These are phyloP conservation scores for Pleurotus tuoliensis DNA, from an alignment of 768 basidiomycete genomes.

Conservation along the genomic window DNA sequence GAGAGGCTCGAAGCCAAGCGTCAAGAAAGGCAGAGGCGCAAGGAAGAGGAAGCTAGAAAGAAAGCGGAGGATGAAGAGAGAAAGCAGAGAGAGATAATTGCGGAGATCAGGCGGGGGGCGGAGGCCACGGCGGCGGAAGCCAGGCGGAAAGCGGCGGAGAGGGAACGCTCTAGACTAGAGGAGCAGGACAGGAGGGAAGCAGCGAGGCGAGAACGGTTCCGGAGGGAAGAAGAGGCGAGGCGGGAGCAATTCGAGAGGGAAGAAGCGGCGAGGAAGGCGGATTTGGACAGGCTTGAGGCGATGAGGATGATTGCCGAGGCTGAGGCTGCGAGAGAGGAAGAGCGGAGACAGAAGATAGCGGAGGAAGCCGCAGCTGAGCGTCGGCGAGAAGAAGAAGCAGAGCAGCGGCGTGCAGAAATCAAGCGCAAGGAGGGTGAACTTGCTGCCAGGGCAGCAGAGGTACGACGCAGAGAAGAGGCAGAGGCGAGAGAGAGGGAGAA, in stretches of 20 bases:
- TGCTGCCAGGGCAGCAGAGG: slow-evolving; percentile 1
- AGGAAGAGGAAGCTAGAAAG: slow-evolving; percentile 13
- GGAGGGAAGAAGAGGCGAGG: slow-evolving; percentile 14
- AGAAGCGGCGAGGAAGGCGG: slow-evolving; percentile 10
- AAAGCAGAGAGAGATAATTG: slow-evolving; percentile 5
- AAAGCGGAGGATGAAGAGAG: slow-evolving; percentile 13
- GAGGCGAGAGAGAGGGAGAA: not conserved
- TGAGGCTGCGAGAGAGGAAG: slow-evolving; percentile 10
- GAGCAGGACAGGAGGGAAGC: slow-evolving; percentile 2
- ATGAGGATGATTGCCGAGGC: slow-evolving; percentile 15
- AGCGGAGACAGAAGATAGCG: slow-evolving; percentile 7
- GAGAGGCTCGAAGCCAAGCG: slow-evolving; percentile 16
- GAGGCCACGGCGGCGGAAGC: slow-evolving; percentile 19
- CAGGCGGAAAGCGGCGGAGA: slow-evolving; percentile 18
- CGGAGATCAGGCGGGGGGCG: slow-evolving; percentile 1
- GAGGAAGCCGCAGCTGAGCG: slow-evolving; percentile 14
- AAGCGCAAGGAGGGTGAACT: slow-evolving; percentile 1
- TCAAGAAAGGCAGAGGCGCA: slow-evolving; percentile 7
- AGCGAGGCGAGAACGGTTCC: slow-evolving; percentile 19
- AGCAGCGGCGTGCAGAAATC: not conserved
- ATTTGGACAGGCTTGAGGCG: slow-evolving; percentile 14
- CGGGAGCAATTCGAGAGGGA: too few relatives aligned
- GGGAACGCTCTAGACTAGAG: not conserved
- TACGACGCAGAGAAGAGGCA: not conserved
- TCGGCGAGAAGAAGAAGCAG: slow-evolving; percentile 16